These are phyloP conservation scores for Tephrocybe sp. DNA, from an alignment of 768 basidiomycete species.

Conservation along the genomic window DNA sequence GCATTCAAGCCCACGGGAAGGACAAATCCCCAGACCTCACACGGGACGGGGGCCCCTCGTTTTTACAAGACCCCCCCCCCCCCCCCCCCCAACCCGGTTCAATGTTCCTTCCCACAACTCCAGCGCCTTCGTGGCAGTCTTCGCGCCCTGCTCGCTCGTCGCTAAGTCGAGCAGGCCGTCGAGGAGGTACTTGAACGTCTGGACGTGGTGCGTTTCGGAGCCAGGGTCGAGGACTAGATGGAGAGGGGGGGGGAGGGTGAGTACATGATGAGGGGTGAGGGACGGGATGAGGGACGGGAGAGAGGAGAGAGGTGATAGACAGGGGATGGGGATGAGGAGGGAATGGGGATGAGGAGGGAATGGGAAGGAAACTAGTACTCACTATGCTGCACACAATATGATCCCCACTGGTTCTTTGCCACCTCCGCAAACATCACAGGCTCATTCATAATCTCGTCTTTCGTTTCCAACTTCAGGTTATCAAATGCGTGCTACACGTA, in stretches of 20 bases:
- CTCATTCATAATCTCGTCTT: constrained; percentile 83
- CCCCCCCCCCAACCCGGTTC: constrained; percentile 69
- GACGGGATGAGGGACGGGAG: too few species aligned
- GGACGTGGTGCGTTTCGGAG: constrained; percentile 66
- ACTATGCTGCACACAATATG: constrained; percentile 89
- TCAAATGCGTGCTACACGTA: constrained; percentile 71
- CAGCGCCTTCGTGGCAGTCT: constrained; percentile 81
- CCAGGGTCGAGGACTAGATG: constrained; percentile 89
- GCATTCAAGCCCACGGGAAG: too few species aligned
- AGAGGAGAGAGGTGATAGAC: neutral
- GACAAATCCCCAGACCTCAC: too few species aligned
- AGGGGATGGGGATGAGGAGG: neutral
- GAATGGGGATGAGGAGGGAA: neutral
- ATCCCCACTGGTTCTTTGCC: too few species aligned
- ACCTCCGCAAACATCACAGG: constrained; percentile 67
- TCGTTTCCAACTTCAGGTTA: constrained; percentile 78
- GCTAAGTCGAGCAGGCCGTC: constrained; percentile 74
- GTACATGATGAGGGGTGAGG: too few species aligned
- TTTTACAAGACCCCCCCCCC: constrained; percentile 89
- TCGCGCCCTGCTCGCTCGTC: constrained; percentile 83
- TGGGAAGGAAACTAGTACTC: too few species aligned
- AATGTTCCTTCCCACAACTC: constrained; percentile 82
- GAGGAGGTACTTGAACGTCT: constrained; percentile 78
- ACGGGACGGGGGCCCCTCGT: too few species aligned
- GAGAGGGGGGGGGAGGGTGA: too few species aligned